phyloP scores from a whole-genome alignment of 495 filamentous ascomycete genomes.

The Platismatia glauca region DNA sequence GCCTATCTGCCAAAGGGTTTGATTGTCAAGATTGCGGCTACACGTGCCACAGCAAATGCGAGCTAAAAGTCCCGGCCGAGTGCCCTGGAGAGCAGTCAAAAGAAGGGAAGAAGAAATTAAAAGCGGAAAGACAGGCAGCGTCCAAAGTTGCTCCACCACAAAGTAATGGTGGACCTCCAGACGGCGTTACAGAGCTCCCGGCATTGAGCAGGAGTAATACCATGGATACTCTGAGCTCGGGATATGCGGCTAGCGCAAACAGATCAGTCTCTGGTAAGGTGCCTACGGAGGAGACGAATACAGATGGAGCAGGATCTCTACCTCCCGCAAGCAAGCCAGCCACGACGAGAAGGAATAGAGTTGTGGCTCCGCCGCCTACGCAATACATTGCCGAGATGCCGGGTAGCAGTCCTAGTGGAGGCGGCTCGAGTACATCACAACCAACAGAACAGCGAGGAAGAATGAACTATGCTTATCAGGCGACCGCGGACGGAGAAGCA shows the following conservation, averaged over 20 bases:
- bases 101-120: slow-evolving; percentile 88
- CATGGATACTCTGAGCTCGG: slow-evolving; percentile 86
- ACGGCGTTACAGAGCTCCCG: slow-evolving; percentile 34
- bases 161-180: slow-evolving; percentile 32
- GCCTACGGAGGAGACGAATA: slow-evolving; percentile 26
- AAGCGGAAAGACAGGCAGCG: slow-evolving; percentile 68
- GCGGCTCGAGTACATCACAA: slow-evolving; percentile 26
- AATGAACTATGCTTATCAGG: slow-evolving; percentile 83
- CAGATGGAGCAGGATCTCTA: slow-evolving; percentile 23
- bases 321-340: slow-evolving; percentile 34
- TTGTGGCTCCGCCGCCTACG: slow-evolving; percentile 79
- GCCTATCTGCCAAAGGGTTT: slow-evolving; percentile 88
- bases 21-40: slow-evolving; percentile 94
- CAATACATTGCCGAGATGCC: slow-evolving; percentile 64
- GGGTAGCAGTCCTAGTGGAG: slow-evolving; percentile 29
- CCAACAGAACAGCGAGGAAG: slow-evolving; percentile 59
- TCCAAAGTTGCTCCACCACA: slow-evolving; percentile 49
- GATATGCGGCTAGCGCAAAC: slow-evolving; percentile 71
- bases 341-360: slow-evolving; percentile 49
- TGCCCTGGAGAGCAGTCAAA: slow-evolving; percentile 91
- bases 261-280: slow-evolving; percentile 57
- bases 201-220: slow-evolving; percentile 74
- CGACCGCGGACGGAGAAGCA: slow-evolving; percentile 69
- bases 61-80: slow-evolving; percentile 95
- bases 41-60: slow-evolving; percentile 96